These are phyloP conservation scores for Beauveria sp. DNA, from an alignment of 2,329 filamentous ascomycete species.

Conservation along the genomic window DNA sequence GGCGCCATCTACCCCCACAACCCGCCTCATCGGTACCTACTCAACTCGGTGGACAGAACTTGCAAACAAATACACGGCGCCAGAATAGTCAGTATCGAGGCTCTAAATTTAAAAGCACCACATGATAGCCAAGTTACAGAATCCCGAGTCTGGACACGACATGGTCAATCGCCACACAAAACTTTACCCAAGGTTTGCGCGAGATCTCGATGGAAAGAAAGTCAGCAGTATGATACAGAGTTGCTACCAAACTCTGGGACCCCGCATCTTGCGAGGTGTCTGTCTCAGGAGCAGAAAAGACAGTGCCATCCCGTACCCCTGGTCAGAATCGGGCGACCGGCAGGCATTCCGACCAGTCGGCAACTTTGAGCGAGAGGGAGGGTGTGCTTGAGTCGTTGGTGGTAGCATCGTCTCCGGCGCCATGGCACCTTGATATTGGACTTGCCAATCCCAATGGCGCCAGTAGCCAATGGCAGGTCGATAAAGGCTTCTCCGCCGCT, in stretches of 20 bases:
- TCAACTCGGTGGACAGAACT: background rate
- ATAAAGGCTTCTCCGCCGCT: background rate
- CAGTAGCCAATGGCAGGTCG: background rate
- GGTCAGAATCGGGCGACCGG: background rate
- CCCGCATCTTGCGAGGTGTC: background rate
- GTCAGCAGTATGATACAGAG: background rate
- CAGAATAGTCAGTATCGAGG: background rate
- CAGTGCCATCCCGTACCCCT: background rate
- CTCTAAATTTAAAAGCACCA: background rate
- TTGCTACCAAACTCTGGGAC: background rate
- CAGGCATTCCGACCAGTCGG: background rate
- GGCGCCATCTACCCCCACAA: background rate
- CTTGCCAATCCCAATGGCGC: background rate
- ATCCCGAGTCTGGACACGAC: background rate
- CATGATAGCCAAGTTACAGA: background rate
- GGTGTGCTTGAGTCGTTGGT: background rate
- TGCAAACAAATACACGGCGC: background rate
- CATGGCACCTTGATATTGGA: background rate
- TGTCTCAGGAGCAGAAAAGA: background rate
- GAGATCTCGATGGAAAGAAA: background rate
- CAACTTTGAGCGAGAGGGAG: background rate
- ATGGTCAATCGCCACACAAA: background rate
- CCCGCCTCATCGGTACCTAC: background rate
- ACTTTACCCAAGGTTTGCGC: background rate
- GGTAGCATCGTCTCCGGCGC: background rate